Conservation (phyloP, 108 stramenopile genomes). For the Cyclotella sp. region DNA sequence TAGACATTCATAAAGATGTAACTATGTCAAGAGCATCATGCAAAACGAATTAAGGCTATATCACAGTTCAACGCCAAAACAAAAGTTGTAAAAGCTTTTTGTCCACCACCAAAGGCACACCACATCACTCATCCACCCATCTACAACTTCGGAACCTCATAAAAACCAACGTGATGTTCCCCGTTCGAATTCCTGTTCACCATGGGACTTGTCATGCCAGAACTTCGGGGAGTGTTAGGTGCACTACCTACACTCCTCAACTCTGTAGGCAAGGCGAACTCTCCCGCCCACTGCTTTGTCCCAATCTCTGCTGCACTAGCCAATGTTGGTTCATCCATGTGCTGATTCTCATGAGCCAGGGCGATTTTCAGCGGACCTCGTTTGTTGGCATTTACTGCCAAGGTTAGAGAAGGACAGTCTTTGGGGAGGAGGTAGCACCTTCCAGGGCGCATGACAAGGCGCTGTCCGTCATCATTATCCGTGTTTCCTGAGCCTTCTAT, state of each 20-base stretch:
- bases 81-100: too few relatives aligned
- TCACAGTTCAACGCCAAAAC: too few relatives aligned
- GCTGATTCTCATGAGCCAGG: conserved; percentile 74
- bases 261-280: conserved; percentile 47
- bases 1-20: too few relatives aligned
- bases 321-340: conserved; percentile 64
- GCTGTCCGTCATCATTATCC: conserved; percentile 61
- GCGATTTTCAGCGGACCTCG: conserved; percentile 77
- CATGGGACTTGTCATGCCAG: background rate
- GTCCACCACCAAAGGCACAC: too few relatives aligned
- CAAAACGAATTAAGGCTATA: too few relatives aligned
- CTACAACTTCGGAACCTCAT: conserved; percentile 8
- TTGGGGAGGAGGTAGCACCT: conserved; percentile 62
- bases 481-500: conserved; percentile 76
- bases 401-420: conserved; percentile 50
- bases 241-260: conserved; percentile 6
- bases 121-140: background rate
- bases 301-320: conserved; percentile 30
- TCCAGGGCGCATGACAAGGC: conserved; percentile 69
- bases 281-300: conserved; percentile 46
- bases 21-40: too few relatives aligned
- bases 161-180: background rate
- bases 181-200: background rate
- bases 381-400: conserved; percentile 59
- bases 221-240: background rate